Conservation (phyloP, 768 basidiomycete genomes). For the Leucogyrophana mollusca region DNA sequence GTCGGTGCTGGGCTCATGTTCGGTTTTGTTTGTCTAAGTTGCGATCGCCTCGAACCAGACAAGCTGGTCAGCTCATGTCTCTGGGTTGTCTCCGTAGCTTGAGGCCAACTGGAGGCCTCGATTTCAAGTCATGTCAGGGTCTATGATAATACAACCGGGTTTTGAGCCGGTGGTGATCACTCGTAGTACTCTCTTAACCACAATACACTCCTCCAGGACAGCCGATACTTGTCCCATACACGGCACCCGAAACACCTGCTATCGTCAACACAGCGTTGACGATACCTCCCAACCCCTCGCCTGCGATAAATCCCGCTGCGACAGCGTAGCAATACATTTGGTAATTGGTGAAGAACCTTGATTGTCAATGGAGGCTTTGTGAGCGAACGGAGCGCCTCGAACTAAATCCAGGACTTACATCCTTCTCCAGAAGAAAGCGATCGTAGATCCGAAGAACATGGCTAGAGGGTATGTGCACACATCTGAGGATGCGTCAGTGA, state of each 20-base stretch:
- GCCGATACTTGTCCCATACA: constrained; percentile 25
- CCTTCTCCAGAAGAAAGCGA: constrained; percentile 20
- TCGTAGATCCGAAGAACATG: constrained; percentile 22
- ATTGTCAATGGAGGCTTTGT: not conserved
- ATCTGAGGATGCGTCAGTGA: constrained; percentile 5
- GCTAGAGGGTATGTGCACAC: constrained; percentile 21
- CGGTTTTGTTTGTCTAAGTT: too few relatives aligned
- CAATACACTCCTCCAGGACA: constrained; percentile 29
- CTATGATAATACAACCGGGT: too few relatives aligned
- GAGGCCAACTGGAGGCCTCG: too few relatives aligned
- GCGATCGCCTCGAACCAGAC: too few relatives aligned
- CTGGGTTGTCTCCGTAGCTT: too few relatives aligned
- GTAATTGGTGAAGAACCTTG: constrained; percentile 6
- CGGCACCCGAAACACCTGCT: constrained; percentile 22
- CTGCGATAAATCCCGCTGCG: constrained; percentile 39
- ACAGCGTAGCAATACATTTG: constrained; percentile 32
- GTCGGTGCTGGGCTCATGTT: too few relatives aligned
- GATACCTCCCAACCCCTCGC: constrained; percentile 39
- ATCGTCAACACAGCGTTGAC: constrained; percentile 30
- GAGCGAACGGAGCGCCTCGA: not conserved
- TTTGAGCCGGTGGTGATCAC: too few relatives aligned
- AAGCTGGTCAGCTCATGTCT: too few relatives aligned
- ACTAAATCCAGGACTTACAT: not conserved
- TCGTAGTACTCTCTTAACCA: constrained; percentile 16
- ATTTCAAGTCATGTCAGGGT: too few relatives aligned